phyloP scores from a whole-genome alignment of 2,329 filamentous ascomycete genomes.

The Neonectria hederae region DNA sequence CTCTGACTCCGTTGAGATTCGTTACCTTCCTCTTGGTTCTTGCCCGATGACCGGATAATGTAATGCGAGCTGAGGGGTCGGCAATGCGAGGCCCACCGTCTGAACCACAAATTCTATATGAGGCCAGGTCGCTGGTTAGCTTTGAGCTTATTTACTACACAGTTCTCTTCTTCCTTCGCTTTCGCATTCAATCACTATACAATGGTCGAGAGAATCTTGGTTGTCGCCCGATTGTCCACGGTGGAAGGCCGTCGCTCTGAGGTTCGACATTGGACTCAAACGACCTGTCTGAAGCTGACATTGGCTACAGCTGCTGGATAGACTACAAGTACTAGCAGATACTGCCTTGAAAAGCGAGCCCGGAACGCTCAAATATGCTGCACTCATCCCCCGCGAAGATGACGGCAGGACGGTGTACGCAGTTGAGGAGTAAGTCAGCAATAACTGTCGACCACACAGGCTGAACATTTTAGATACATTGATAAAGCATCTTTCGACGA shows the following conservation, averaged over 20 bases:
- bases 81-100: not conserved
- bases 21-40: not conserved
- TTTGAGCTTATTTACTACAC: too few species aligned
- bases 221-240: slow-evolving; percentile 16
- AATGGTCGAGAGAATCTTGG: slow-evolving; percentile 16
- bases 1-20: not conserved
- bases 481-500: slow-evolving; percentile 39
- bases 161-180: not conserved
- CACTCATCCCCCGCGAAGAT: slow-evolving; percentile 40
- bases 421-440: slow-evolving; percentile 38
- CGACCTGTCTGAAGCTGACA: not conserved
- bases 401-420: slow-evolving; percentile 39
- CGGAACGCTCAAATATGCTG: slow-evolving; percentile 36
- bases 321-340: slow-evolving; percentile 7
- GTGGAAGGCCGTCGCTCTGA: slow-evolving; percentile 14
- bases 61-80: slow-evolving; percentile 13
- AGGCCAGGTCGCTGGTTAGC: not conserved
- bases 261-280: not conserved
- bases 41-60: slow-evolving; percentile 1
- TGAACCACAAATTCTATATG: not conserved
- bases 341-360: slow-evolving; percentile 4
- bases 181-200: not conserved
- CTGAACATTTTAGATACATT: slow-evolving; percentile 30
- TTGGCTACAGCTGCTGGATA: slow-evolving; percentile 5
- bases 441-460: not conserved